Percentiles rank a stretch among this genome's conserved stretches.
phyloP scores from a whole-genome alignment of 768 basidiomycete species.

The Lactarius evosmus region DNA sequence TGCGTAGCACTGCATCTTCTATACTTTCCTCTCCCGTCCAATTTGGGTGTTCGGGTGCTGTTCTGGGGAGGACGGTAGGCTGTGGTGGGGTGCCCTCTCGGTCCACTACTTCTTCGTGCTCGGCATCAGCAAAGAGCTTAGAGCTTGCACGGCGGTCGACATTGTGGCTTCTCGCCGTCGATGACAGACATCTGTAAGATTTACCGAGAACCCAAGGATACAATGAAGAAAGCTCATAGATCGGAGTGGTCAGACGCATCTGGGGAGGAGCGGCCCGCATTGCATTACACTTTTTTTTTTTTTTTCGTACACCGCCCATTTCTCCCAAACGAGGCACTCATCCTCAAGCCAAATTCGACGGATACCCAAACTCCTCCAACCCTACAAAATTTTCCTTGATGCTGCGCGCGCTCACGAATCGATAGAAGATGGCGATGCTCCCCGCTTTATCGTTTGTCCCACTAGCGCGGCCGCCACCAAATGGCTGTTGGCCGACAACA shows the following conservation, averaged over 20 bases:
- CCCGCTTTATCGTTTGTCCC: conserved; percentile 99
- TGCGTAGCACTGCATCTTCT: conserved; percentile 69
- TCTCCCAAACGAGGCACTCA: not conserved
- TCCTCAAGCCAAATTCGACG: conserved; percentile 73
- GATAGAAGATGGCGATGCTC: conserved; percentile 69
- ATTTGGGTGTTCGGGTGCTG: conserved; percentile 49
- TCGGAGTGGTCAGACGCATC: not conserved
- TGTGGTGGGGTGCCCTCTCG: conserved; percentile 23
- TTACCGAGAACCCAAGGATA: not conserved
- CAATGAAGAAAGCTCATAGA: conserved; percentile 1
- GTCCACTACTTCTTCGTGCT: conserved; percentile 46
- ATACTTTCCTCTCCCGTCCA: conserved; percentile 78
- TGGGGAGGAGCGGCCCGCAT: not conserved
- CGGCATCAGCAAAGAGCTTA: conserved; percentile 67
- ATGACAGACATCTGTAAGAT: conserved; percentile 4
- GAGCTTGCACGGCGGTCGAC: conserved; percentile 43
- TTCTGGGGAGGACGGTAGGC: conserved; percentile 34
- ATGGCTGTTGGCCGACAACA: conserved; percentile 97
- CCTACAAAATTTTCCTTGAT: conserved; percentile 97
- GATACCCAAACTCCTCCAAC: conserved; percentile 77
- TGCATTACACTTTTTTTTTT: too few species aligned
- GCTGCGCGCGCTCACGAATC: conserved; percentile 84
- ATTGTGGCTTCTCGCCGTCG: not conserved
- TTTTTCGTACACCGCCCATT: not conserved
- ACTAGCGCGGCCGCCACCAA: conserved; percentile 88